Percentiles rank a stretch among this genome's conserved stretches.
Conservation (phyloP, 495 filamentous ascomycete species). For the Hyaloscypha hepaticicola region DNA sequence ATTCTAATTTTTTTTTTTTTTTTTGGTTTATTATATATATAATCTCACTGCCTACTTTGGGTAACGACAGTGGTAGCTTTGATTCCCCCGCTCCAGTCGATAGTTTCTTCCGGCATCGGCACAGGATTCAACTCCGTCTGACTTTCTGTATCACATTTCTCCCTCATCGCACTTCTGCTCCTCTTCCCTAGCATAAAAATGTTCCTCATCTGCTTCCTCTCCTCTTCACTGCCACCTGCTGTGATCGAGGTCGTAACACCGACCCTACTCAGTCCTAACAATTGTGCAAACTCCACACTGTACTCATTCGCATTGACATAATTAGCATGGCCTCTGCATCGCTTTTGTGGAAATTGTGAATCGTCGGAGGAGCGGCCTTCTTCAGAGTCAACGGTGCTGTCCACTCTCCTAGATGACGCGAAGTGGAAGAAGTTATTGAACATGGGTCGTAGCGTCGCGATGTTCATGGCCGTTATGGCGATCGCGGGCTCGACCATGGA, state of each 20-base stretch:
- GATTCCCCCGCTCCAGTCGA: constrained; percentile 21
- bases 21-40: no score
- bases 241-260: constrained; percentile 22
- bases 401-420: constrained; percentile 13
- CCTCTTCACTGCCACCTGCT: constrained; percentile 3
- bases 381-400: constrained; percentile 1
- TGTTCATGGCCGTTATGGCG: constrained; percentile 35
- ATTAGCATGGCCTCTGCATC: neutral
- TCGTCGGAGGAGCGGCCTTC: constrained; percentile 3
- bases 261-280: constrained; percentile 17
- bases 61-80: constrained; percentile 19
- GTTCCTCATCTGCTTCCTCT: constrained; percentile 12
- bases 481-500: constrained; percentile 36
- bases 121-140: constrained; percentile 19
- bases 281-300: constrained; percentile 19
- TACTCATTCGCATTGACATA: constrained; percentile 17
- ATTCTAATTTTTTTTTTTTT: no score
- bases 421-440: constrained; percentile 27
- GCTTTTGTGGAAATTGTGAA: neutral
- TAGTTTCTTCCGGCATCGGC: neutral
- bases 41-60: constrained; percentile 1
- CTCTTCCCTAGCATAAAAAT: constrained; percentile 1
- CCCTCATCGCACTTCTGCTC: neutral
- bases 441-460: constrained; percentile 37
- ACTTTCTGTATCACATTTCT: constrained; percentile 2